Base-by-base conservation (phyloP, 2,329 filamentous ascomycete species). In the Penicillium brevicompactum region DNA sequence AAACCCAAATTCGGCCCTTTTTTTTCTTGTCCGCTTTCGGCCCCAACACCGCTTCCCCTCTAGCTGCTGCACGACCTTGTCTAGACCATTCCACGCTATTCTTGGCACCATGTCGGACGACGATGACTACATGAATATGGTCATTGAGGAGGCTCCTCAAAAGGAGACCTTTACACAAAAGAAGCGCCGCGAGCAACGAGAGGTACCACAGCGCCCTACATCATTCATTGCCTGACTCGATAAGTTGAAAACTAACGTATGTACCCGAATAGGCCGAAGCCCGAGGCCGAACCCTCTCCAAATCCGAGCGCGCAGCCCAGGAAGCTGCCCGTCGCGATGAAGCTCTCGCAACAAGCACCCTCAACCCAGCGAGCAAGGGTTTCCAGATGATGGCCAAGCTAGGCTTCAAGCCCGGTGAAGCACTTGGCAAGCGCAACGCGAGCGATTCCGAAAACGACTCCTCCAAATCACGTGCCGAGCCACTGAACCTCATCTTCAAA, bases 121-220 rank as follows among this genome's bases (percentile, higher is more conserved):
- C 18, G 92, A 97, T 61, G 94, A 99, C 75, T 97, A 99, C 80
- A 95, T 99, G 89, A 91, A 88, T 66, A 97, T 99, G 93, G 82
- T 87, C 13, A 92, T 99, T 70, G 82, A 84, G 16, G 90, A 96
- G 53, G 81, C 84, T 0, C 73, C 74, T 16, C 73, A 77, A 53
- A 82, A 81, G 60, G 86, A 89, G 70, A 87, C 86, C 10, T 84
- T 85, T 21, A 78, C 86, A 1, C 85, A 89, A 67, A 81, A 81
- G 51, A 80, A 80, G 49, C 78, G 76, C 55, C 82, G 80, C 51
- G 78, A 79, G 70, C 82, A 76, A 67, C 80, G 72, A 70, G 84
- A 76, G 74, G 77, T 76, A 71, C 45, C 3, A 8, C 24, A 27
- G 5, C 24, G 24, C 24, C 24, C 24, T 27, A 27, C 24, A 8